phyloP scores from a whole-genome alignment of 2,329 filamentous ascomycete species.

The Parastagonospora avenae region DNA sequence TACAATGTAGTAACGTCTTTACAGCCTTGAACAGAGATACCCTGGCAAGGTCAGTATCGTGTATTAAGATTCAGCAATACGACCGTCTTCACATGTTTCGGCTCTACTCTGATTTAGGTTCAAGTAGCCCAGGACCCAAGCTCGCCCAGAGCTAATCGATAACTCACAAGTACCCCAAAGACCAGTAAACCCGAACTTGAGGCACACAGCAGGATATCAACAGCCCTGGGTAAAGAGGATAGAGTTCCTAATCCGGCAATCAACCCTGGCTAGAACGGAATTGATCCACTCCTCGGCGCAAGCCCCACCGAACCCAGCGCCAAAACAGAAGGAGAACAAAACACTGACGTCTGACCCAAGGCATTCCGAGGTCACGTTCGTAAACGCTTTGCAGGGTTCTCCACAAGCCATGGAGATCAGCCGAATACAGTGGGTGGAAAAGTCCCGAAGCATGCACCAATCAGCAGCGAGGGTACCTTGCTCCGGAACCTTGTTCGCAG shows the following conservation, averaged over 20 bases:
- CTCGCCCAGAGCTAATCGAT: not conserved
- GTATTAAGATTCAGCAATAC: not conserved
- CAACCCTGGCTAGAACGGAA: not conserved
- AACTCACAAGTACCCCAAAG: not conserved
- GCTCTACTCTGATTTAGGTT: too few relatives aligned
- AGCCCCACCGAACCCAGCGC: not conserved
- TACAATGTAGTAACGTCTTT: too few relatives aligned
- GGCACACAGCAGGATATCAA: not conserved
- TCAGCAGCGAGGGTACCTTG: not conserved
- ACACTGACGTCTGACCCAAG: not conserved
- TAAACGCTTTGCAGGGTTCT: slow-evolving; percentile 6
- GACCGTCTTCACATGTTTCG: too few relatives aligned
- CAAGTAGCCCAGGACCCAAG: not conserved
- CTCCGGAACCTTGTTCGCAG: not conserved
- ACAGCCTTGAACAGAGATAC: too few relatives aligned
- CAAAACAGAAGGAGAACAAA: slow-evolving; percentile 1
- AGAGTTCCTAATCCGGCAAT: not conserved
- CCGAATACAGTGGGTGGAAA: not conserved
- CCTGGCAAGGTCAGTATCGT: not conserved
- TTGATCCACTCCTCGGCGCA: not conserved
- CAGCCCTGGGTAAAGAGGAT: not conserved
- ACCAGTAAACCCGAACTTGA: not conserved
- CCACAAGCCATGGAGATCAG: slow-evolving; percentile 6
- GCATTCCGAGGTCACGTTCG: not conserved
- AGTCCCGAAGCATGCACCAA: slow-evolving; percentile 7